A percentile compares a stretch with the other conserved stretches of the same genome.
These are phyloP conservation scores for Pseudogymnoascus sp. DNA, from an alignment of 2,329 filamentous ascomycete genomes.

Conservation along the genomic window DNA sequence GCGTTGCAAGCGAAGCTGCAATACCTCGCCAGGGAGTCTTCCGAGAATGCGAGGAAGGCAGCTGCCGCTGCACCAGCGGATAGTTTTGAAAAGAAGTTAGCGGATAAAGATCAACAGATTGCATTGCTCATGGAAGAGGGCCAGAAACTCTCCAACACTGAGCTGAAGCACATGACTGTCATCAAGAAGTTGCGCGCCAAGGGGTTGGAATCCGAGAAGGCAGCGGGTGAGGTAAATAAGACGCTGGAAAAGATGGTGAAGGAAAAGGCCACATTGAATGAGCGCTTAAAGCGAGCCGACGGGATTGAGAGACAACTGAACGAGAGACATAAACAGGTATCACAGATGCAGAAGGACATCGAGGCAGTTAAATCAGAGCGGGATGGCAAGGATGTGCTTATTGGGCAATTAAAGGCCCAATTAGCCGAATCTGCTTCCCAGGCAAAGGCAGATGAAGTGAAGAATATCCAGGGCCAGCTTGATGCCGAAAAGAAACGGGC, in stretches of 20 bases:
- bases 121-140: slow-evolving; percentile 88
- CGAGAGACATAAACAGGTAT: slow-evolving; percentile 45
- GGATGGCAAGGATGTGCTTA: slow-evolving; percentile 54
- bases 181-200: slow-evolving; percentile 74
- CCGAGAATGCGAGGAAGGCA: slow-evolving; percentile 64
- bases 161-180: slow-evolving; percentile 73
- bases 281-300: slow-evolving; percentile 42
- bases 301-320: slow-evolving; percentile 48
- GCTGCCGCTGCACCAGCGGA: slow-evolving; percentile 55
- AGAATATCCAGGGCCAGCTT: slow-evolving; percentile 58
- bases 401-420: slow-evolving; percentile 62
- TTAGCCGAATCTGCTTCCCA: slow-evolving; percentile 59
- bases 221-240: slow-evolving; percentile 50
- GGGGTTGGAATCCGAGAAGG: slow-evolving; percentile 57
- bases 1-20: slow-evolving; percentile 84
- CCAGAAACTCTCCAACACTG: slow-evolving; percentile 74
- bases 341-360: slow-evolving; percentile 48
- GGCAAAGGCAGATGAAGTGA: slow-evolving; percentile 58
- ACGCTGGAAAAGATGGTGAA: slow-evolving; percentile 51
- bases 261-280: slow-evolving; percentile 42
- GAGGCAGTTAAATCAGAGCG: slow-evolving; percentile 55
- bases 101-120: slow-evolving; percentile 86
- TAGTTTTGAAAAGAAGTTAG: slow-evolving; percentile 67
- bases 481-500: slow-evolving; percentile 54
- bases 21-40: slow-evolving; percentile 74